Conservation (phyloP, 352 stramenopile genomes). For the Ophiocytium majus region DNA sequence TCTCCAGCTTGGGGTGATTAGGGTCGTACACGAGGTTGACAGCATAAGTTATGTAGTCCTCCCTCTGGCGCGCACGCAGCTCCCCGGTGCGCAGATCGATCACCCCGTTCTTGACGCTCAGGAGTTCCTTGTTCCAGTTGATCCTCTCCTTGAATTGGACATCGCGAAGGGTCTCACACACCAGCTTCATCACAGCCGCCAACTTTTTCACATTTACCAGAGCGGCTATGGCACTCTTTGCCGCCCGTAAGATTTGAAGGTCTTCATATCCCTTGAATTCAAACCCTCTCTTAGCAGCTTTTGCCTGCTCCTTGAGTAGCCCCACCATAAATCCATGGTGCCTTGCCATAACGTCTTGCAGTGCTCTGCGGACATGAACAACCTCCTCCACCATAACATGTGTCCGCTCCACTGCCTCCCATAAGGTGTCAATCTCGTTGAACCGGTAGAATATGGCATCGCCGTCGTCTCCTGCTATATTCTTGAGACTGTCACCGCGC, state of each 20-base stretch:
- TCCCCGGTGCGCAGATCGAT: not conserved
- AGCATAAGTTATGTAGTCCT: not conserved
- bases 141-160: not conserved
- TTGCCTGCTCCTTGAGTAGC: not conserved
- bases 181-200: not conserved
- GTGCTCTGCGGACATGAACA: not conserved
- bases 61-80: not conserved
- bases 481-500: not conserved
- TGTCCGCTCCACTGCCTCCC: not conserved
- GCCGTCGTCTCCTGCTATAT: not conserved
- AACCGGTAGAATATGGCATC: not conserved
- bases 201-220: not conserved
- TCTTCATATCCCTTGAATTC: too few relatives aligned
- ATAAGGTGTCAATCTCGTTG: not conserved
- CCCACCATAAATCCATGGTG: not conserved
- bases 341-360: not conserved
- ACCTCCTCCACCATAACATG: not conserved
- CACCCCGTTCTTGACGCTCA: not conserved
- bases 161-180: not conserved
- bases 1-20: not conserved
- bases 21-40: not conserved
- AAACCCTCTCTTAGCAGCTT: too few relatives aligned
- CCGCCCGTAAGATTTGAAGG: too few relatives aligned
- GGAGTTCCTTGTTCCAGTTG: not conserved
- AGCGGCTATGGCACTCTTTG: not conserved